These are phyloP conservation scores for Naganishia vaughanmartiniae DNA, from an alignment of 768 basidiomycete species.

Conservation along the genomic window DNA sequence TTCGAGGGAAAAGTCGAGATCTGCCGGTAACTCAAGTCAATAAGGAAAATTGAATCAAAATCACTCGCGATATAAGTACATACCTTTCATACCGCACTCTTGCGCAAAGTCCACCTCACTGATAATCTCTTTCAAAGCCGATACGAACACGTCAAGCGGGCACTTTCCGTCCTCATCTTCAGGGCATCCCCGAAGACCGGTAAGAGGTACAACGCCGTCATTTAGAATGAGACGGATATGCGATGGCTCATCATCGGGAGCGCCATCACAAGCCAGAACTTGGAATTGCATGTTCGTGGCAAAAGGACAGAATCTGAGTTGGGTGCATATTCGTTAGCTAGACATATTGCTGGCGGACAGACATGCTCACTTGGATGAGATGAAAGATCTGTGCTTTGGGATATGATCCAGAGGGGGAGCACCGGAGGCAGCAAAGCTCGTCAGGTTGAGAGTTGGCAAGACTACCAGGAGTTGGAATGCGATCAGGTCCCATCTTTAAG, in stretches of 20 bases:
- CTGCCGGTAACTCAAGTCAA: neutral
- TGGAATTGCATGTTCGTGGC: constrained; percentile 69
- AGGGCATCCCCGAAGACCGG: constrained; percentile 71
- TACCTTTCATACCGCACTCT: constrained; percentile 58
- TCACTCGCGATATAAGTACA: neutral
- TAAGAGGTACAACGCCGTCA: constrained; percentile 79
- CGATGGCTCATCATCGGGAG: constrained; percentile 42
- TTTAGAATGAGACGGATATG: constrained; percentile 83
- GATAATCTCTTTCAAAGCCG: constrained; percentile 66
- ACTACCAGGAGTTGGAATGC: constrained; percentile 34
- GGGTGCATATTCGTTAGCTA: neutral
- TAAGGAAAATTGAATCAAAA: neutral
- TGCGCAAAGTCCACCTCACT: constrained; percentile 67
- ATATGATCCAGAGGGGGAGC: constrained; percentile 49
- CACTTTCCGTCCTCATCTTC: constrained; percentile 74
- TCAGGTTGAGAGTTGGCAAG: constrained; percentile 52
- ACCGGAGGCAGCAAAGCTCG: constrained; percentile 47
- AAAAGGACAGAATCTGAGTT: constrained; percentile 67
- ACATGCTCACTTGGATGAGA: constrained; percentile 59
- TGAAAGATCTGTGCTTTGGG: constrained; percentile 60
- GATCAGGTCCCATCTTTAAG: constrained; percentile 23
- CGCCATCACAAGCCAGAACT: constrained; percentile 61
- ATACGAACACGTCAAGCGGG: constrained; percentile 67
- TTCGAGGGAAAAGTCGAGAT: constrained; percentile 21
- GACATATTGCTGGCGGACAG: neutral